Conservation (phyloP, 202 grass and related monocot species). For the Setaria italica region DNA sequence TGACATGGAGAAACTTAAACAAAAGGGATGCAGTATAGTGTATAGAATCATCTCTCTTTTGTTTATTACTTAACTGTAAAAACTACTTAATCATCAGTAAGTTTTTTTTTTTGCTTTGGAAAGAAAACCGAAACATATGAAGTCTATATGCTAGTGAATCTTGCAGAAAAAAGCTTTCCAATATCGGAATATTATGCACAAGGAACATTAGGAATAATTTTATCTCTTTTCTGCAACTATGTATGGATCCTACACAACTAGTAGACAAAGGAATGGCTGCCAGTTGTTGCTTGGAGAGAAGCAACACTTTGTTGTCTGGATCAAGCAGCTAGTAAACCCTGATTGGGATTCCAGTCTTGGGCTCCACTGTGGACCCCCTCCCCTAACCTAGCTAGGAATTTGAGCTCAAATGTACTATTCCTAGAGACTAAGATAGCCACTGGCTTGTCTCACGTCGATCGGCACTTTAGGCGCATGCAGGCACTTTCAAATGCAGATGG, state of each 20-base stretch:
- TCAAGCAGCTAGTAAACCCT: constrained; percentile 22
- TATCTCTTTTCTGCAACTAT: background rate
- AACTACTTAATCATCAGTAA: background rate
- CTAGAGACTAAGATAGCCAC: background rate
- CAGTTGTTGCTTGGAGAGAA: constrained; percentile 39
- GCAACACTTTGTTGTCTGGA: constrained; percentile 25
- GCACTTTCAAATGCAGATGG: constrained; percentile 7
- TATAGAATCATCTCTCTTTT: background rate
- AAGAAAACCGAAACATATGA: background rate
- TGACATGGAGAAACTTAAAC: background rate
- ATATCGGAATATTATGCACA: background rate
- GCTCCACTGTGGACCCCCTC: constrained; percentile 27
- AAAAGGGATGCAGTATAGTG: background rate
- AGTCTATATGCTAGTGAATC: background rate
- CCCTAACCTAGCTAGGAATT: constrained; percentile 20
- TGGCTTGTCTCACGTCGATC: constrained; percentile 7
- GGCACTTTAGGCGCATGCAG: background rate
- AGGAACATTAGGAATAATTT: background rate
- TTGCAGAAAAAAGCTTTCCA: background rate
- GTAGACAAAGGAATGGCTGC: constrained; percentile 35
- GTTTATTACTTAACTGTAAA: background rate
- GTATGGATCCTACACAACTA: constrained; percentile 23
- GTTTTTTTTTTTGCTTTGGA: background rate
- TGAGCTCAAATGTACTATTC: constrained; percentile 1
- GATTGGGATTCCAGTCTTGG: background rate